Percentiles rank a stretch among this genome's conserved stretches.
phyloP scores from a whole-genome alignment of 2,329 filamentous ascomycete genomes.

The Triangularia setosa region DNA sequence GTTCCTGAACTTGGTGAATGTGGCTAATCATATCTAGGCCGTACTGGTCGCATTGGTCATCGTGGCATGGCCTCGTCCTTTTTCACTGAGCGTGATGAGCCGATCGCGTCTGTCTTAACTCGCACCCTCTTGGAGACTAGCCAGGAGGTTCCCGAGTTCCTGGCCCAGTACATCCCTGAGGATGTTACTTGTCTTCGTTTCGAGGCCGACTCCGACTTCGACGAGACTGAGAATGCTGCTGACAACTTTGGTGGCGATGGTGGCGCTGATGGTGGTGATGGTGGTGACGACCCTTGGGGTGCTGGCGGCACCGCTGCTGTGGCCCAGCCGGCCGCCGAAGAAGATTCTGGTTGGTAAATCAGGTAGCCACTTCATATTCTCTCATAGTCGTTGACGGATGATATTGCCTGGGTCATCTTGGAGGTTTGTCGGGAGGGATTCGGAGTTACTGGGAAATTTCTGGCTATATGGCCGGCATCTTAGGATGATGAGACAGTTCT shows the following conservation, averaged over 20 bases:
- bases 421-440: slow-evolving; percentile 4
- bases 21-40: slow-evolving; percentile 50
- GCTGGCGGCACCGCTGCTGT: slow-evolving; percentile 3
- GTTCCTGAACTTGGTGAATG: not conserved
- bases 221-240: slow-evolving; percentile 30
- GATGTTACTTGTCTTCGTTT: slow-evolving; percentile 48
- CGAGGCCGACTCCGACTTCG: slow-evolving; percentile 53
- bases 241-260: slow-evolving; percentile 1
- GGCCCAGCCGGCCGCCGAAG: not conserved
- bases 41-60: slow-evolving; percentile 90
- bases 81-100: slow-evolving; percentile 73
- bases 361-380: not conserved
- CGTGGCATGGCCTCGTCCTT: slow-evolving; percentile 83
- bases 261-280: not conserved
- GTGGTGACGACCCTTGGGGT: not conserved
- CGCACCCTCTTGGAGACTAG: slow-evolving; percentile 77
- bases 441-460: not conserved
- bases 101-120: slow-evolving; percentile 68
- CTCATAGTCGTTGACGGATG: not conserved
- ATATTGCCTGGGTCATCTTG: slow-evolving; percentile 9
- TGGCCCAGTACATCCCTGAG: slow-evolving; percentile 61
- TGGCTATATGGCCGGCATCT: not conserved
- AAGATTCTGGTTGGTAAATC: slow-evolving; percentile 8
- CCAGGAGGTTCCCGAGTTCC: slow-evolving; percentile 78
- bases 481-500: not conserved